Base-by-base conservation (phyloP, 257 asterid genomes). In the Echium plantagineum region DNA sequence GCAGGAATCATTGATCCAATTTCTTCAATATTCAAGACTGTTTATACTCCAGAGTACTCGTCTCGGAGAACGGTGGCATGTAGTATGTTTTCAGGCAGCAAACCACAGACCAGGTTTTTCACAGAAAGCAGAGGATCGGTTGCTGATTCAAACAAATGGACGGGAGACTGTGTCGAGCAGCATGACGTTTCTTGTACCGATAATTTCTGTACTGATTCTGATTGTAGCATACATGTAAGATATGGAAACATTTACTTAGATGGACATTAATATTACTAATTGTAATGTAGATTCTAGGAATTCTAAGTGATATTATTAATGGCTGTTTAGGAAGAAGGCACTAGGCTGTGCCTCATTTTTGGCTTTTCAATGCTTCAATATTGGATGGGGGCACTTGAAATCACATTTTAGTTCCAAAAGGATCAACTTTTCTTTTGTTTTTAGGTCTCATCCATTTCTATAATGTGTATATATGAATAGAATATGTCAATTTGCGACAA, bases 11-110 rank as follows among this genome's bases (percentile, higher is more conserved):
- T 72, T 15, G 75, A 78, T 60, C 83, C 91, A 0, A 63, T 83
- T 60, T 67, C 94, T 7, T 75, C 94, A 15, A 73, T 86, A 67
- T 78, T 78, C 59, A 79, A 63, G 75, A 64, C 71, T 19, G 35
- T 78, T 69, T 75, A 76, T 61, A 73, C 80, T 1, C 63, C 77
- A 12, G 82, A 79, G 5, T 60, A 73, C 46, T 59, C 77, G 5
- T 64, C 85, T 56, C 81, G 64, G 48, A 74, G 75, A 53, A 71
- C 75, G 6, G 67, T 75, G 35, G 80, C 87, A 9, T 77, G 83
- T 73, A 75, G 79, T 31, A 69, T 72, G 67, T 73, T 81, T 24
- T 75, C 81, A 5, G 67, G 67, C 48, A 75, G 83, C 59, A 73
- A 54, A 64, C 58, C 77, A 16, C 78, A 65, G 61, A 77, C 88